Evolutionary conservation across 164 flowering plant genomes (phyloP), one percentile per base, ranked within the genome.

Genomic region (Echeveria elegans): DNA sequence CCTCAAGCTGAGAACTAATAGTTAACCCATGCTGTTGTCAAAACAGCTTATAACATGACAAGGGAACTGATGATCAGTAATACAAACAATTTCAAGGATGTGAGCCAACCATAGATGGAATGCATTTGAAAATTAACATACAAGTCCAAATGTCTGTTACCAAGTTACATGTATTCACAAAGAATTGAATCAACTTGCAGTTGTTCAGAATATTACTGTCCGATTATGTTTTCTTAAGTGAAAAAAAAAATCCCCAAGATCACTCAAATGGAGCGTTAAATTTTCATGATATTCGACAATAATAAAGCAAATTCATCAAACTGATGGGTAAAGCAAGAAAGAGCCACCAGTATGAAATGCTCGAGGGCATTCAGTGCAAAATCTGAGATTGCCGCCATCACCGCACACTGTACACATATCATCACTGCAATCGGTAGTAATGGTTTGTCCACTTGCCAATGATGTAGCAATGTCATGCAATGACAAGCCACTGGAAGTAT

Each of bases 341-440:
- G 18, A 23, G 19, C 6, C 28, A 90, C 97, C 89, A 78, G 80
- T 38, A 78, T 92, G 98, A 73, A 84, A 89, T 68, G 95, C 88
- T 63, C 86, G 82, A 62, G 92, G 91, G 64, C 98, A 92, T 58
- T 83, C 82, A 73, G 72, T 72, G 75, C 98, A 92, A 34, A 84
- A 72, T 40, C 83, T 70, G 48, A 92, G 69, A 66, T 83, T 80
- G 31, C 92, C 96, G 41, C 86, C 88, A 72, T 82, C 89, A 59
- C 96, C 96, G 80, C 98, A 92, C 37, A 83, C 72, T 19, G 93
- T 75, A 66, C 98, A 92, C 83, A 82, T 81, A 75, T 87, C 95
- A 79, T 87, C 91, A 78, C 83, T 79, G 45, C 72, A 76, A 48
- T 86, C 81, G 36, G 80, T 70, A 61, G 81, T 69, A 67, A 83